Conservation (phyloP, 2,329 filamentous ascomycete genomes). For the Rachicladosporium sp. region DNA sequence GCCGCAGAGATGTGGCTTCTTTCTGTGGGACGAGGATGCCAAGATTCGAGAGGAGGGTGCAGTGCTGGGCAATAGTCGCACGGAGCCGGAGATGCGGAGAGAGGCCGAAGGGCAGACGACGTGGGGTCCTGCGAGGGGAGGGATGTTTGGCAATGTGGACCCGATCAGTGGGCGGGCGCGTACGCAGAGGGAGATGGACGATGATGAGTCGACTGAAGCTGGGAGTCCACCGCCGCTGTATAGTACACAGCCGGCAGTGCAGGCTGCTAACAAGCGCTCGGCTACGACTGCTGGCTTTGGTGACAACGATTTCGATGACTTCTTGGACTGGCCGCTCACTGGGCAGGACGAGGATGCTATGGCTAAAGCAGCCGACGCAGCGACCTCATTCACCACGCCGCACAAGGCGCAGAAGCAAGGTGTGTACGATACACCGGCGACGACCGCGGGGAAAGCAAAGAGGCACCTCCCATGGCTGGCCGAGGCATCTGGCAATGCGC, state of each 20-base stretch:
- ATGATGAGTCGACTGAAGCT: constrained; percentile 8
- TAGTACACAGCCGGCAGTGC: constrained; percentile 5
- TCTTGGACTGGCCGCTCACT: constrained; percentile 21
- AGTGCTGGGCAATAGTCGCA: constrained; percentile 36
- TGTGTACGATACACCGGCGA: constrained; percentile 26
- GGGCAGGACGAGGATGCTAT: constrained; percentile 24
- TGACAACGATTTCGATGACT: constrained; percentile 21
- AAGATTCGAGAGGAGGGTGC: constrained; percentile 34
- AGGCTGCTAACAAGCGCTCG: too few relatives aligned
- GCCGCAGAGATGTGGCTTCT: constrained; percentile 42
- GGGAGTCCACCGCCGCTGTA: constrained; percentile 9
- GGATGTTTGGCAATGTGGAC: constrained; percentile 5
- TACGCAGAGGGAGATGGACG: constrained; percentile 2
- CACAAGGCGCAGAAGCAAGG: constrained; percentile 28
- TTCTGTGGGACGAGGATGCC: constrained; percentile 46
- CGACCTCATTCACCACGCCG: constrained; percentile 24
- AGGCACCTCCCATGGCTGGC: constrained; percentile 29
- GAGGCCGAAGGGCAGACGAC: constrained; percentile 5
- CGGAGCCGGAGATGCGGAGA: constrained; percentile 27
- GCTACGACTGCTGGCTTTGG: background rate
- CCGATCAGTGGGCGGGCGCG: background rate
- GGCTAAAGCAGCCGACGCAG: constrained; percentile 12
- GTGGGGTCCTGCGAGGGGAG: background rate
- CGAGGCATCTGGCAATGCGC: constrained; percentile 6
- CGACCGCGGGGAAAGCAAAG: constrained; percentile 15